phyloP scores from a whole-genome alignment of 306 rosid genomes.

The Vicia villosa region DNA sequence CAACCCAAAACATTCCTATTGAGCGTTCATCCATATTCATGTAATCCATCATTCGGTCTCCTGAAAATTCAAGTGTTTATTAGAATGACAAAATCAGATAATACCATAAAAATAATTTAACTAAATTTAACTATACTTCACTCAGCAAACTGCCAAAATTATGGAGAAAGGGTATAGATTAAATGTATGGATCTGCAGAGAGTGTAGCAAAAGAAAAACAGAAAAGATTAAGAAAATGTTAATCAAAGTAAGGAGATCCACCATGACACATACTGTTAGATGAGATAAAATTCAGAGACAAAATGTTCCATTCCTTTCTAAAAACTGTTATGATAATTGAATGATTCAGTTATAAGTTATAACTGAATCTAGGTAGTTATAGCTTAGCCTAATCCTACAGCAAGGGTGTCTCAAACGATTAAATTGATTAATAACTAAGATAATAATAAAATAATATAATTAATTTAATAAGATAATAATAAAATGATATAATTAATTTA shows the following conservation, averaged over 20 bases:
- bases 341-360: no score
- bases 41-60: constrained; percentile 93
- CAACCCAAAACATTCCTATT: constrained; percentile 99
- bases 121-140: not conserved
- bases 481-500: no score
- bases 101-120: constrained; percentile 18
- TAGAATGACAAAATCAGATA: constrained; percentile 14
- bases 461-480: no score
- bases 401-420: no score
- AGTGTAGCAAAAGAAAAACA: constrained; percentile 10
- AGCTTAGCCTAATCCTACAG: no score
- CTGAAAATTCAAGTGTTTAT: constrained; percentile 47
- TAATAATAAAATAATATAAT: no score
- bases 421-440: no score
- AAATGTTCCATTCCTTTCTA: no score
- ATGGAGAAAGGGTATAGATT: constrained; percentile 7
- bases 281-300: no score
- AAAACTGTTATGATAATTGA: no score
- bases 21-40: constrained; percentile 98
- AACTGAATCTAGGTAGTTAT: no score
- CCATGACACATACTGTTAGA: no score
- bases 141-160: constrained; percentile 9
- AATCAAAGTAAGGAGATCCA: not conserved
- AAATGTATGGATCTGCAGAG: not conserved
- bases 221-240: not conserved